A percentile compares a stretch with the other conserved stretches of the same genome.
Evolutionary conservation across 306 rosid species (phyloP).

Genomic region (Prunus campanulata): DNA sequence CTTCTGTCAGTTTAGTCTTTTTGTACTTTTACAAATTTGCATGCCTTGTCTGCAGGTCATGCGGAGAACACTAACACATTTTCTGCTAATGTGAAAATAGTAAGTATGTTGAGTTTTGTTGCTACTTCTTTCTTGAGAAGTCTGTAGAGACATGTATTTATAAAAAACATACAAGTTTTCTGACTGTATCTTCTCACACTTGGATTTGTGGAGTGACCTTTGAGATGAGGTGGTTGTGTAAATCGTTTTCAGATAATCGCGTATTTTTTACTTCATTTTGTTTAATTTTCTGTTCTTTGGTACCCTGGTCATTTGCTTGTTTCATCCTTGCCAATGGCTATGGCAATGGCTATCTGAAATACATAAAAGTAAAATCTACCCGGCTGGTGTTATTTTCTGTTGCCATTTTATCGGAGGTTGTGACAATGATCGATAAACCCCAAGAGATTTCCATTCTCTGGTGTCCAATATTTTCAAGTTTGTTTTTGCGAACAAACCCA

Average conservation of each 20-base stretch:
- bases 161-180: background rate
- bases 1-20: conserved; percentile 14
- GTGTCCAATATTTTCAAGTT: too few species aligned
- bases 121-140: conserved; percentile 10
- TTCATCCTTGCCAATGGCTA: conserved; percentile 1
- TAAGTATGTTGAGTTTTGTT: conserved; percentile 12
- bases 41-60: conserved; percentile 43
- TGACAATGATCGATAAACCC: background rate
- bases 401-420: background rate
- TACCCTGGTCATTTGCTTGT: conserved; percentile 3
- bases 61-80: conserved; percentile 30
- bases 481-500: background rate
- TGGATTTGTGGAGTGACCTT: conserved; percentile 9
- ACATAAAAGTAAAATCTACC: background rate
- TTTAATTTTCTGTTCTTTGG: background rate
- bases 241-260: conserved; percentile 8
- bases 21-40: conserved; percentile 20
- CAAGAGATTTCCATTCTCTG: background rate
- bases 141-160: conserved; percentile 1
- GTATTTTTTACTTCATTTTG: background rate
- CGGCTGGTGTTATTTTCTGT: background rate
- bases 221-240: conserved; percentile 2
- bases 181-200: background rate
- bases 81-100: conserved; percentile 31
- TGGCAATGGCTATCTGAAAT: background rate